Evolutionary conservation across 441 rosid genomes (phyloP).

Genomic region (Gossypium schwendimanii): DNA sequence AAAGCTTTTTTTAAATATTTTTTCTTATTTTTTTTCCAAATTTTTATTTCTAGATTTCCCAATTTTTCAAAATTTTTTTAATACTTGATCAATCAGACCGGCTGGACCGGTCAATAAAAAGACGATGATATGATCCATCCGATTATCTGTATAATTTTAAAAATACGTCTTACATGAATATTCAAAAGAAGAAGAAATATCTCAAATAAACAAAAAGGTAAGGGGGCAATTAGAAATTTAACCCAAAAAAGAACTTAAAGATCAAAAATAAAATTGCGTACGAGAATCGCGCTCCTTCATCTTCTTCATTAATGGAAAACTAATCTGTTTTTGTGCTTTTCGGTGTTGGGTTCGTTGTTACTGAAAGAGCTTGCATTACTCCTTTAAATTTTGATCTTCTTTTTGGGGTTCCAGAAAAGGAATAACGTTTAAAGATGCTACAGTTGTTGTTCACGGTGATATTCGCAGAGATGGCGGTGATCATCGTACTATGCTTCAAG

Average conservation of each 20-base stretch:
- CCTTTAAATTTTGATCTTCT: background rate
- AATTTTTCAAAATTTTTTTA: too few species aligned
- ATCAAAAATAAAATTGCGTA: background rate
- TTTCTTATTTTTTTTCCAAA: too few species aligned
- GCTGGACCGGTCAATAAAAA: too few species aligned
- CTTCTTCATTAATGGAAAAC: background rate
- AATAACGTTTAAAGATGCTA: conserved; percentile 28
- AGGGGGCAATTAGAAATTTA: background rate
- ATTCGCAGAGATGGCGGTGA: conserved; percentile 35
- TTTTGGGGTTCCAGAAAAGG: background rate
- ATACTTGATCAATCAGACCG: too few species aligned
- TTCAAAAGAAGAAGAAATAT: background rate
- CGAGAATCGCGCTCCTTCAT: background rate
- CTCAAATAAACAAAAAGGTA: background rate
- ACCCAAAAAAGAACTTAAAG: background rate
- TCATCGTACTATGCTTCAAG: conserved; percentile 40
- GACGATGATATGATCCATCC: too few species aligned
- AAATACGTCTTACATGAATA: too few species aligned
- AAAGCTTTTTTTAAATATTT: too few species aligned
- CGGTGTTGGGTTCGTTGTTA: background rate
- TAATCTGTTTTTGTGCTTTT: background rate
- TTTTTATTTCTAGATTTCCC: too few species aligned
- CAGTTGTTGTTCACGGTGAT: conserved; percentile 45
- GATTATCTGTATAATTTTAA: too few species aligned
- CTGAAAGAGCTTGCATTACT: background rate